phyloP scores from a whole-genome alignment of 2,329 filamentous ascomycete genomes.

The Xylaria polymorpha region DNA sequence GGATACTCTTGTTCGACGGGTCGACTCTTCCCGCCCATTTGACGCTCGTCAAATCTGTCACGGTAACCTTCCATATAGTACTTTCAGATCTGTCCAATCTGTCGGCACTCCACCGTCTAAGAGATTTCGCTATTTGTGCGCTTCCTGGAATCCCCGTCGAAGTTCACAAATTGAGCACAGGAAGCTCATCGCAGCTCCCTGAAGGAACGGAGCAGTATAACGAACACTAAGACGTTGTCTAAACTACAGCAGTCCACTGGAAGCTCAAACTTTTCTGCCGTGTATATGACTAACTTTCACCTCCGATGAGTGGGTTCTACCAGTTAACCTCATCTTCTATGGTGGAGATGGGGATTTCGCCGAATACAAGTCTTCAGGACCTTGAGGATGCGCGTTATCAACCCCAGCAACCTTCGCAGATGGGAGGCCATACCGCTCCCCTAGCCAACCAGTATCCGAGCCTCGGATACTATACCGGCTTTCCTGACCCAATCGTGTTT shows the following conservation, averaged over 20 bases:
- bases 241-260: slow-evolving; percentile 9
- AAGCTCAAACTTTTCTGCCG: slow-evolving; percentile 7
- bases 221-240: slow-evolving; percentile 21
- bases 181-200: slow-evolving; percentile 4
- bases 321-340: slow-evolving; percentile 66
- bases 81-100: slow-evolving; percentile 6
- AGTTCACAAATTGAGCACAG: slow-evolving; percentile 15
- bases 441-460: slow-evolving; percentile 59
- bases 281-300: slow-evolving; percentile 36
- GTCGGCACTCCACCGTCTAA: neutral
- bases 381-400: slow-evolving; percentile 56
- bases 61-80: slow-evolving; percentile 16
- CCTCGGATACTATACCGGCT: slow-evolving; percentile 62
- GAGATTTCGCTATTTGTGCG: neutral
- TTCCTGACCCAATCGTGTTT: slow-evolving; percentile 62
- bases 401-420: slow-evolving; percentile 50
- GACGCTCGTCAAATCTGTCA: slow-evolving; percentile 21
- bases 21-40: slow-evolving; percentile 31
- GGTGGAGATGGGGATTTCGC: slow-evolving; percentile 56
- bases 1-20: slow-evolving; percentile 18
- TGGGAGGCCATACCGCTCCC: slow-evolving; percentile 49
- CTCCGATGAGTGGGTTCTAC: slow-evolving; percentile 67
- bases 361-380: slow-evolving; percentile 55
- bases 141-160: slow-evolving; percentile 4
- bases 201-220: slow-evolving; percentile 17